A percentile compares a stretch with the other conserved stretches of the same genome.
phyloP scores from a whole-genome alignment of 208 protist species.

The Acanthamoeba castellanii region DNA sequence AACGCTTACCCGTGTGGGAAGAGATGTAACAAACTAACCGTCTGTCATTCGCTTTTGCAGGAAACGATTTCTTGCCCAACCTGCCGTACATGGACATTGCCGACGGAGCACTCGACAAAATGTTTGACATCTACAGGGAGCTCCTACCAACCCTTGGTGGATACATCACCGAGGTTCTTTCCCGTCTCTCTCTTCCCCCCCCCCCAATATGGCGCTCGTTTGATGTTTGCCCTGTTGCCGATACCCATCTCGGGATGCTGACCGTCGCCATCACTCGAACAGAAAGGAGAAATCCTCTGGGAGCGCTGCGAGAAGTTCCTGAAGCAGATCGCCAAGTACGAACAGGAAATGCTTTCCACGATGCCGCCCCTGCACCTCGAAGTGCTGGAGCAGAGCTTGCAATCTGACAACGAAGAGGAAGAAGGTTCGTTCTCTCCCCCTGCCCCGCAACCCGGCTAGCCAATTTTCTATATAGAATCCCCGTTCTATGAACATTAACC shows the following conservation, averaged over 20 bases:
- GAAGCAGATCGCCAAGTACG: slow-evolving; percentile 49
- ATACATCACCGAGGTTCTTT: slow-evolving; percentile 89
- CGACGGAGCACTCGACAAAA: slow-evolving; percentile 93
- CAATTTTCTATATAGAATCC: too few species aligned
- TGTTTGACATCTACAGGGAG: slow-evolving; percentile 93
- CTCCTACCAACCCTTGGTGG: slow-evolving; percentile 88
- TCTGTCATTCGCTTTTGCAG: neutral
- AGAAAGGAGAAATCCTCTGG: slow-evolving; percentile 71
- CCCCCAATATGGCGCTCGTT: neutral
- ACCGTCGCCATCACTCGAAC: neutral
- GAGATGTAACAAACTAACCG: too few species aligned
- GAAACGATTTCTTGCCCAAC: slow-evolving; percentile 98
- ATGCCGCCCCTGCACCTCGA: slow-evolving; percentile 72
- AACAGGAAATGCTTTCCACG: slow-evolving; percentile 66
- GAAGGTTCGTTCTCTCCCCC: neutral
- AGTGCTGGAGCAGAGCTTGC: slow-evolving; percentile 65
- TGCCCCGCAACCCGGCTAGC: too few species aligned
- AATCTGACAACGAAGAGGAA: slow-evolving; percentile 37
- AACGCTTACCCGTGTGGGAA: neutral
- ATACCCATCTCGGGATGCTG: too few species aligned
- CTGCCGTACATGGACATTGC: slow-evolving; percentile 96
- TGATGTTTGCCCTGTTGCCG: neutral
- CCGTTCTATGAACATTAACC: too few species aligned
- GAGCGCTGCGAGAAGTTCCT: slow-evolving; percentile 72
- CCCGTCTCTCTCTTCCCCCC: neutral